Conservation (phyloP, 179 eudicot genomes). For the Pouteria campechiana region DNA sequence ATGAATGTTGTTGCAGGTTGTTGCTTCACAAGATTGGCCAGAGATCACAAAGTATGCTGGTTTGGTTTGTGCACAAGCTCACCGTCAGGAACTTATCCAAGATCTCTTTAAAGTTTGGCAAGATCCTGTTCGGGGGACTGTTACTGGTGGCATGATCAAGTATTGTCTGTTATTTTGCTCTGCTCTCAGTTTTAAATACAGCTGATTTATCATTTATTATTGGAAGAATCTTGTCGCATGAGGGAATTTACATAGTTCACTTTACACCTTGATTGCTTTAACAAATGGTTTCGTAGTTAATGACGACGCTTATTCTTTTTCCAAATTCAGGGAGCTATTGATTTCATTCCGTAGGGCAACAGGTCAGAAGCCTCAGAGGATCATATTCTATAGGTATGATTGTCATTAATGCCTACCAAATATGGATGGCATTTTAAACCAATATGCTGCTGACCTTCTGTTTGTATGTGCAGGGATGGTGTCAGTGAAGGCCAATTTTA, state of each 20-base stretch:
- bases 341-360: constrained; percentile 67
- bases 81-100: constrained; percentile 82
- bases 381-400: constrained; percentile 68
- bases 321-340: constrained; percentile 54
- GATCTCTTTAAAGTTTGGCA: constrained; percentile 69
- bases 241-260: too few species aligned
- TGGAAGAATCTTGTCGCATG: too few species aligned
- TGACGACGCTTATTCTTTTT: too few species aligned
- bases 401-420: neutral
- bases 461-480: constrained; percentile 52
- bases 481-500: constrained; percentile 94
- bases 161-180: constrained; percentile 9
- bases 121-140: constrained; percentile 53
- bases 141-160: constrained; percentile 90
- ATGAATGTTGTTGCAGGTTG: constrained; percentile 37
- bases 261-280: too few species aligned
- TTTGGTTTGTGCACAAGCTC: constrained; percentile 84
- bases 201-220: neutral
- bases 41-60: constrained; percentile 90
- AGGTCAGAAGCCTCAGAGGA: constrained; percentile 64
- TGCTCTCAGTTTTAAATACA: neutral
- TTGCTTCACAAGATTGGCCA: constrained; percentile 98
- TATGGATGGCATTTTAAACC: too few species aligned
- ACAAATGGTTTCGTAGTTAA: too few species aligned
- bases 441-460: too few species aligned